A percentile compares a stretch with the other conserved stretches of the same genome.
phyloP scores from a whole-genome alignment of 257 asterid species.

The Fraxinus cuspidata region DNA sequence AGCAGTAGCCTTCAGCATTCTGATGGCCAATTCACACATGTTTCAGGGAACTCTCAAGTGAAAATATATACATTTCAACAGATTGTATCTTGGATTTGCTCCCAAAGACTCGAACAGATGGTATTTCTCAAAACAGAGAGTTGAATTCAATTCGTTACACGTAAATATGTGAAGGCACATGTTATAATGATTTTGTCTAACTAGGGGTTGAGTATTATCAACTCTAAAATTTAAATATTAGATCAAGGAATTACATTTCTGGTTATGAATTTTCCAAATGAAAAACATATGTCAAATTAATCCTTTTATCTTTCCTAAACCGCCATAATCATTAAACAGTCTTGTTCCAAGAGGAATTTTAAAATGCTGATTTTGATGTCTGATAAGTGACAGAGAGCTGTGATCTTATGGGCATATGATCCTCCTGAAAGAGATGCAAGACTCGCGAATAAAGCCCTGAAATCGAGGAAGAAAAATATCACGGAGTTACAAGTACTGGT shows the following conservation, averaged over 20 bases:
- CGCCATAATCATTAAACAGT: background rate
- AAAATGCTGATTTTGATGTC: slow-evolving; percentile 13
- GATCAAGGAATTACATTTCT: background rate
- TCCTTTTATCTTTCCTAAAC: background rate
- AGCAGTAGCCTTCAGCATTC: too few species aligned
- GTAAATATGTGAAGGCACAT: background rate
- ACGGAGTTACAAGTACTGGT: slow-evolving; percentile 62
- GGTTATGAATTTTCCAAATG: background rate
- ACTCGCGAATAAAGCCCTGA: slow-evolving; percentile 70
- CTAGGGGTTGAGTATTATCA: background rate
- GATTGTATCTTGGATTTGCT: background rate
- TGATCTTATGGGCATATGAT: slow-evolving; percentile 66
- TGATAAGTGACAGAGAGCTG: slow-evolving; percentile 54
- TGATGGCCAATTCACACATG: too few species aligned
- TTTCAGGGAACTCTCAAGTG: too few species aligned
- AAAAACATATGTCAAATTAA: too few species aligned
- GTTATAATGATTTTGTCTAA: background rate
- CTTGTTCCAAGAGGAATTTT: slow-evolving; percentile 1
- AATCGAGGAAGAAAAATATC: slow-evolving; percentile 42
- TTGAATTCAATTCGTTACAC: background rate
- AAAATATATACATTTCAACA: too few species aligned
- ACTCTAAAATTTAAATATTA: background rate
- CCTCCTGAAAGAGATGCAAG: slow-evolving; percentile 84
- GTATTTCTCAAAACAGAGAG: background rate
- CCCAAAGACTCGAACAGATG: background rate